Conservation (phyloP, 1,284 basidiomycete genomes). For the Austroboletus novae-zelandiae region DNA sequence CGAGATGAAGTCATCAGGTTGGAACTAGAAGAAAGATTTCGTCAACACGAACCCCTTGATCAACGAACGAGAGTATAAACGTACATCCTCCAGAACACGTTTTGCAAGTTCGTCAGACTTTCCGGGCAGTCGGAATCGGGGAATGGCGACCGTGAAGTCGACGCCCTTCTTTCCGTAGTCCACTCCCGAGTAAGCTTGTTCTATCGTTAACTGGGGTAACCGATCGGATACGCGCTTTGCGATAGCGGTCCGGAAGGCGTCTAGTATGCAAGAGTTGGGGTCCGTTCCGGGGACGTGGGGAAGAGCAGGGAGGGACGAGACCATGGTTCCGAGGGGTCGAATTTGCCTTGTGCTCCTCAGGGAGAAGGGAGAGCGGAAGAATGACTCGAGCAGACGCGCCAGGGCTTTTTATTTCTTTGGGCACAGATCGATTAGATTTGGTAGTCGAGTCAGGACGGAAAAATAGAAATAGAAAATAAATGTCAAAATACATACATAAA, state of each 20-base stretch:
- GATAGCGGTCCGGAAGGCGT: slow-evolving; percentile 84
- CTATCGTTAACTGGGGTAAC: slow-evolving; percentile 64
- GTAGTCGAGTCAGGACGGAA: background rate
- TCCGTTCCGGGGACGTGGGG: slow-evolving; percentile 61
- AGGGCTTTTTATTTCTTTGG: slow-evolving; percentile 1
- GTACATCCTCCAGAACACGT: slow-evolving; percentile 72
- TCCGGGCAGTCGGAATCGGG: slow-evolving; percentile 84
- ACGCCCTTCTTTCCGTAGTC: slow-evolving; percentile 90
- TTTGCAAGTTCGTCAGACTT: slow-evolving; percentile 80
- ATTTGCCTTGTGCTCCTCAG: background rate
- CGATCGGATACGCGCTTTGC: slow-evolving; percentile 75
- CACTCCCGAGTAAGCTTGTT: slow-evolving; percentile 81
- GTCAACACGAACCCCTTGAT: slow-evolving; percentile 2
- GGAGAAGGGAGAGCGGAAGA: background rate
- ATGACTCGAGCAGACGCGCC: slow-evolving; percentile 5
- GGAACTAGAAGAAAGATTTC: slow-evolving; percentile 46
- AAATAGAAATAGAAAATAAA: background rate
- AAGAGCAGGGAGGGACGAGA: slow-evolving; percentile 22
- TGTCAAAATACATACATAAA: too few relatives aligned
- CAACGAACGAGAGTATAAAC: slow-evolving; percentile 23
- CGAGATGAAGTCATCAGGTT: slow-evolving; percentile 66
- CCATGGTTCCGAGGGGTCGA: slow-evolving; percentile 19
- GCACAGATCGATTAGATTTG: background rate
- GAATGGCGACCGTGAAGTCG: slow-evolving; percentile 91
- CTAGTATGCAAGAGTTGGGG: slow-evolving; percentile 70